Evolutionary conservation across 192 early-diverging fungal genomes (phyloP).

Genomic region (Backusella luteola): DNA sequence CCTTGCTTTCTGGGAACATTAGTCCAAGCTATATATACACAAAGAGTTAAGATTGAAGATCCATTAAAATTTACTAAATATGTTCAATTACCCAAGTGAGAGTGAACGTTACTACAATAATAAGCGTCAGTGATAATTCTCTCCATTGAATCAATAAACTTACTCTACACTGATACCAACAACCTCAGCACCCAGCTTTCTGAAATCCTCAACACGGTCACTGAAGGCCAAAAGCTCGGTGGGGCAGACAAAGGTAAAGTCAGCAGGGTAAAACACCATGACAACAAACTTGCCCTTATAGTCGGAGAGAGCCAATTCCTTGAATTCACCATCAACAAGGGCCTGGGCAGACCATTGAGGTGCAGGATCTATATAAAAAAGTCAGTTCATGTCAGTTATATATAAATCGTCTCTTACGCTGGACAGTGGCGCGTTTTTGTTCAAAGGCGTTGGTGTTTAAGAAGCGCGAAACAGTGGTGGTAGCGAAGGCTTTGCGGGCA

Average conservation of each 20-base stretch:
- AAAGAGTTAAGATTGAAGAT: conserved; percentile 52
- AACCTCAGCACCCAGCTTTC: conserved; percentile 47
- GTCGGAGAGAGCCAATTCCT: conserved; percentile 29
- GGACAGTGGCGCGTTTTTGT: conserved; percentile 12
- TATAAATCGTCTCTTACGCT: not conserved
- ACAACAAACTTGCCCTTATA: conserved; percentile 46
- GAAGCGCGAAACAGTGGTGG: conserved; percentile 2
- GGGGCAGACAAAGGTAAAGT: conserved; percentile 59
- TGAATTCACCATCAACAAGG: conserved; percentile 36
- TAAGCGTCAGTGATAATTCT: not conserved
- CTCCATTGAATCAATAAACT: conserved; percentile 36
- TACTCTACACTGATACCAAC: conserved; percentile 52
- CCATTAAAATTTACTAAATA: not conserved
- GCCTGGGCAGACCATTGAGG: conserved; percentile 33
- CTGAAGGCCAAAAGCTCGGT: conserved; percentile 58
- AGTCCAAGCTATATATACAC: conserved; percentile 85
- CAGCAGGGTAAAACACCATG: conserved; percentile 67
- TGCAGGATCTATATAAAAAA: conserved; percentile 16
- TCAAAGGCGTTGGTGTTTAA: not conserved
- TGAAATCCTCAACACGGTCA: conserved; percentile 58
- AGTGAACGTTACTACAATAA: conserved; percentile 15
- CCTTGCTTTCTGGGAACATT: conserved; percentile 83
- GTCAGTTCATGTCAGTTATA: not conserved
- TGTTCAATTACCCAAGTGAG: conserved; percentile 21
- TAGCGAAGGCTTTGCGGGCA: not conserved